phyloP scores from a whole-genome alignment of 495 filamentous ascomycete genomes.

The Penicillium silybi region DNA sequence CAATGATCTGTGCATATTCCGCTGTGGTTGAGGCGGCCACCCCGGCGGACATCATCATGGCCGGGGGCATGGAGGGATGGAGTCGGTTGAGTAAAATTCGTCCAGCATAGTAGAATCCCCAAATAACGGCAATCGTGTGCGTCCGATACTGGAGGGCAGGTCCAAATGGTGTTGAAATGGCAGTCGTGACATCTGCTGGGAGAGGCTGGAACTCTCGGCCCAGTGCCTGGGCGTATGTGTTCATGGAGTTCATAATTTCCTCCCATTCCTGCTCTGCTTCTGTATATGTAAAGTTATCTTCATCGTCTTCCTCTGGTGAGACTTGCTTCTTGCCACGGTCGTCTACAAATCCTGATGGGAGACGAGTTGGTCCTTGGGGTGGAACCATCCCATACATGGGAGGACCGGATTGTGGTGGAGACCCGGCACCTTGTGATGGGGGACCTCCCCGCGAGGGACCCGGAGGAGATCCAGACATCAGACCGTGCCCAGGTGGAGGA shows the following conservation, averaged over 20 bases:
- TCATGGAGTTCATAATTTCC: slow-evolving; percentile 65
- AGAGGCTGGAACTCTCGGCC: slow-evolving; percentile 76
- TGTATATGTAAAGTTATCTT: slow-evolving; percentile 57
- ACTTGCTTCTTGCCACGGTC: slow-evolving; percentile 12
- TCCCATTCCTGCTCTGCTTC: slow-evolving; percentile 80
- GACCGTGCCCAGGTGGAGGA: neutral
- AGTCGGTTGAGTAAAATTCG: slow-evolving; percentile 72
- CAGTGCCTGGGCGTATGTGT: slow-evolving; percentile 58
- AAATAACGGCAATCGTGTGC: slow-evolving; percentile 78
- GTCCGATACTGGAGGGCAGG: slow-evolving; percentile 77
- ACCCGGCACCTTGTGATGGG: slow-evolving; percentile 4
- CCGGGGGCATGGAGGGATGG: slow-evolving; percentile 86
- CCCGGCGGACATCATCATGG: slow-evolving; percentile 80
- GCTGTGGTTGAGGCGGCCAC: slow-evolving; percentile 67
- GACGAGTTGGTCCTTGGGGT: slow-evolving; percentile 29
- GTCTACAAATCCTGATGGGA: slow-evolving; percentile 41
- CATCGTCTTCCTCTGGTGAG: slow-evolving; percentile 31
- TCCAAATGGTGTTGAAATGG: slow-evolving; percentile 74
- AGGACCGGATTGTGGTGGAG: slow-evolving; percentile 14
- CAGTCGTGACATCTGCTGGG: slow-evolving; percentile 61
- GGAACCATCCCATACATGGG: slow-evolving; percentile 56
- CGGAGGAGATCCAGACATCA: slow-evolving; percentile 3
- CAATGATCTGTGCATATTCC: slow-evolving; percentile 66
- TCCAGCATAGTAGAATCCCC: slow-evolving; percentile 78
- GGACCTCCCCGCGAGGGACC: slow-evolving; percentile 3